Base-by-base conservation (phyloP, 768 basidiomycete species). In the Psilocybe cubensis region DNA sequence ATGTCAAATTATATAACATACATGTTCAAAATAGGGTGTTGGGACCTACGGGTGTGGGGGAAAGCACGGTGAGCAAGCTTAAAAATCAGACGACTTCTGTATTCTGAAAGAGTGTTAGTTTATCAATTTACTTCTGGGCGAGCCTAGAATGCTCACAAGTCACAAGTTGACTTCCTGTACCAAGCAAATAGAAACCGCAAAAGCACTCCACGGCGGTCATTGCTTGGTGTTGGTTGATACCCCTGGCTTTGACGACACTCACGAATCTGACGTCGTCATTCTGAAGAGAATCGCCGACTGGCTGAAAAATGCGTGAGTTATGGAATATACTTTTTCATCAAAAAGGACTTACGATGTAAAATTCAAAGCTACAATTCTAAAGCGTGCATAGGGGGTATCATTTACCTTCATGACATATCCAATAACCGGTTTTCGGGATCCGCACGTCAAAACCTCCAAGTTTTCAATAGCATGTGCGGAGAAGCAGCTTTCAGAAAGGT, bases 191-290 rank as follows among this genome's bases (percentile, higher is more conserved):
- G 20, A 21, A 24, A 35, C 38, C 9, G 46, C 35, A 4, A 56
- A 40, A 40, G 43, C 57, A 4, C 33, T 43, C 7, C 6, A 27
- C 8, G 27, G 57, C 33, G 57, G 41, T 1, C 51, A 57, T 42
- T 44, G 49, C 12, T 41, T 64, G 27, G 52, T 61, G 43, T 43
- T 64, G 18, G 54, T 64, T 18, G 60, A 64, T 47, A 64, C 63
- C 4, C 55, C 59, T 20, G 59, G 59, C 20, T 60, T 60, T 38
- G 59, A 60, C 35, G 51, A 54, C 21, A 53, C 55, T 1, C 9
- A 48, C 5, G 33, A 43, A 14, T 20, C 31, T 2, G 59, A 60
- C 24, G 17, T 46, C 3, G 44, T 11, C 10, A 60, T 56, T 11
- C 33, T 60, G 10, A 10, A 41, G 17, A 41, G 18, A 14, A 56